Evolutionary conservation across 169 alveolate genomes (phyloP), one percentile per base, ranked within the genome.

Genomic region (Cyclospora cayetanensis): DNA sequence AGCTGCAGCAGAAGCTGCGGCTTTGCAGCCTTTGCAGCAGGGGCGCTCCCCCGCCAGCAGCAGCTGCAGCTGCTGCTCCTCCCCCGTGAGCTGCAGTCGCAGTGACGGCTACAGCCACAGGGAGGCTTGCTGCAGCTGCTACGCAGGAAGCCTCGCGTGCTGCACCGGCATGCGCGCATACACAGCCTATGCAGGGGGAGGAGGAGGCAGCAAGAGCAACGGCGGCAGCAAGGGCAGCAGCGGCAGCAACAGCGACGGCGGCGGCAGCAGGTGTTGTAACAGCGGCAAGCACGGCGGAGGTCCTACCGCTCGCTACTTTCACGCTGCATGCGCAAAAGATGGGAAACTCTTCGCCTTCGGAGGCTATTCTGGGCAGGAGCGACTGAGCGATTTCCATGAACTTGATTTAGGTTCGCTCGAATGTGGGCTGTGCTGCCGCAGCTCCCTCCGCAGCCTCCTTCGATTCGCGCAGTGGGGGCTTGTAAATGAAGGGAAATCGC

Each of bases 321-420:
- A 66, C 25, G 42, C 79, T 31, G 79, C 42, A 11, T 66, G 79
- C 79, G 79, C 42, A 18, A 66, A 66, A 31, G 42, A 66, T 27
- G 79, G 79, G 12, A 66, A 66, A n/a, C 12, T 66, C 4, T 96
- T 94, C 63, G 91, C 96, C 41, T 97, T 96, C 90, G 99, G 99
- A 34, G 99, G 99, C 29, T 97, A 95, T 89, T 95, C 95, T 86
- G 98, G 98, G 29, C 94, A 94, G 76, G 96, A 92, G 63, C 85
- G 98, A 70, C 95, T 97, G 5, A 96, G 96, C 86, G 98, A 97
- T 90, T 94, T 97, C 74, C 95, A 97, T 87, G 79, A 66, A 31
- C 79, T 66, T 27, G 79, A 66, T 27, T 43, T 66, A 18, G 79
- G 79, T 66, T 29, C 25, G 31, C 79, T 27, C 79, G 25, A 66